These are phyloP conservation scores for Ogataea pignaliae DNA, from an alignment of 805 yeast genomes.

Conservation along the genomic window DNA sequence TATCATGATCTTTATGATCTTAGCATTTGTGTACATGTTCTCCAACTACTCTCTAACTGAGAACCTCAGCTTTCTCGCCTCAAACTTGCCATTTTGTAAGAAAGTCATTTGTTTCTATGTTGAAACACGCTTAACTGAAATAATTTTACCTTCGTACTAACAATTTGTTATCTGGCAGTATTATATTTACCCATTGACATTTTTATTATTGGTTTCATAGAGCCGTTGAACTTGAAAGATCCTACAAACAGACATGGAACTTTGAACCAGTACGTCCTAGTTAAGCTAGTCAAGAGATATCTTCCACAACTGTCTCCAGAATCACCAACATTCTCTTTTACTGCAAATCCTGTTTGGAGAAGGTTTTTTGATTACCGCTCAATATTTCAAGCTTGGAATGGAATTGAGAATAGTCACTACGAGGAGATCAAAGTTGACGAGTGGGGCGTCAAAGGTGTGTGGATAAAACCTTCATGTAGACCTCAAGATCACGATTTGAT, in stretches of 20 bases:
- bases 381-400: slow-evolving; percentile 30
- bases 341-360: slow-evolving; percentile 30
- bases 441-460: slow-evolving; percentile 12
- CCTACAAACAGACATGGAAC: slow-evolving; percentile 28
- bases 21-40: slow-evolving; percentile 22
- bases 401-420: slow-evolving; percentile 30
- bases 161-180: slow-evolving; percentile 10
- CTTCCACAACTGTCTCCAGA: slow-evolving; percentile 5
- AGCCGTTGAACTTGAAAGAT: slow-evolving; percentile 29
- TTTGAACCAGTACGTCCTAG: slow-evolving; percentile 22
- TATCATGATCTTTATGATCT: slow-evolving; percentile 17
- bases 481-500: slow-evolving; percentile 36
- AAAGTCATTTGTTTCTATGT: neutral
- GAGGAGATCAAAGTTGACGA: slow-evolving; percentile 11
- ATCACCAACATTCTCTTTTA: slow-evolving; percentile 22
- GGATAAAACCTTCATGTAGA: slow-evolving; percentile 31
- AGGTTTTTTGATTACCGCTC: slow-evolving; percentile 28
- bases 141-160: slow-evolving; percentile 1
- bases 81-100: slow-evolving; percentile 20
- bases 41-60: slow-evolving; percentile 20
- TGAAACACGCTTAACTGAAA: too few species aligned
- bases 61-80: slow-evolving; percentile 14
- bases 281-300: slow-evolving; percentile 16
- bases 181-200: slow-evolving; percentile 19
- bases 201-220: slow-evolving; percentile 25